Base-by-base conservation (phyloP, 2,329 filamentous ascomycete genomes). In the Hymenoscyphus repandus region DNA sequence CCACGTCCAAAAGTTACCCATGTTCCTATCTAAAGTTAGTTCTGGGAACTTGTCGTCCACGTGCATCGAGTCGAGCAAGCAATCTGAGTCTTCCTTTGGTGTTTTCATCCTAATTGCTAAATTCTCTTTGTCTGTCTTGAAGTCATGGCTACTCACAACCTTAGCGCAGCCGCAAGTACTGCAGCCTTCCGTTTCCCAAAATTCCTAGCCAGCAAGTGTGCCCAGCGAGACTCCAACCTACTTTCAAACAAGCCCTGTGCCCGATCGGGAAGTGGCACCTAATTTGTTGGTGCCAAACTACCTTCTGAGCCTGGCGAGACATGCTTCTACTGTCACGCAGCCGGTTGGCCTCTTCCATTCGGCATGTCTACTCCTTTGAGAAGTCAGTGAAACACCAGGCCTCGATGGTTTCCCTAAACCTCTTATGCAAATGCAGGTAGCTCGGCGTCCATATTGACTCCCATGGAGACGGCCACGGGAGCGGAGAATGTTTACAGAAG, bases 51-150 rank as follows among this genome's bases (percentile, higher is more conserved):
- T 58, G 37, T 58, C 63, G 60, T 70, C 73, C 74, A 77, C 73
- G 72, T 77, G 74, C 76, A 73, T 74, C 75, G 75, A 78, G 75
- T 79, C 75, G 71, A 72, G 69, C 65, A 69, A 70, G 38, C 49
- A 58, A 53, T 56, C 49, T 67, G 22, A 27, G 7, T 27, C 22
- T 7, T 27, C 47, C n/a, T 58, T 45, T 41, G 17, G 50, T 49
- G 42, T 39, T 49, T 41, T 54, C 41, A 42, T 48, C 37, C 46
- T 51, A 54, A 56, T 55, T 55, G 41, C 47, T 55, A 51, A 39
- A 49, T 55, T 67, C 69, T 71, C 73, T 76, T 76, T 76, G 73
- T 76, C 72, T 65, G 66, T 61, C 54, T 66, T 65, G 60, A 68
- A 66, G 68, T 63, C 17, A 49, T 57, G 53, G 37, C 53, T 50